A percentile compares a stretch with the other conserved stretches of the same genome.
phyloP scores from a whole-genome alignment of 192 early-diverging fungal species.

The Physocladia obscura region DNA sequence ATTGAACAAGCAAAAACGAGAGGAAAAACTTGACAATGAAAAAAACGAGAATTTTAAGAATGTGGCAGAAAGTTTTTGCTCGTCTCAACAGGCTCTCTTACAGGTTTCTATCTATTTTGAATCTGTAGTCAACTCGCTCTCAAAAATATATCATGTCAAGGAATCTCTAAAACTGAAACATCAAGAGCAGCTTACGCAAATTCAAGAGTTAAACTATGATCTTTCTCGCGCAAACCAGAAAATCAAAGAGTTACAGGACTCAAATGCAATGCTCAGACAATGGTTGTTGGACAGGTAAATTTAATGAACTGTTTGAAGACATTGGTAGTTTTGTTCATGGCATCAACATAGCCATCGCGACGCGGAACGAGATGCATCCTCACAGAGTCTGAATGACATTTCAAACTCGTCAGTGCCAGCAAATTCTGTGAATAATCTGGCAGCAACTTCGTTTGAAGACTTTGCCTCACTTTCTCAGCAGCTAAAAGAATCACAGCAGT shows the following conservation, averaged over 20 bases:
- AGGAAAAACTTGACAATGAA: not conserved
- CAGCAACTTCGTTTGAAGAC: not conserved
- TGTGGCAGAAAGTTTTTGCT: too few species aligned
- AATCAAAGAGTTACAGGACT: not conserved
- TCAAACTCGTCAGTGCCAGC: not conserved
- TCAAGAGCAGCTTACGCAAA: not conserved
- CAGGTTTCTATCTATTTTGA: conserved; percentile 1
- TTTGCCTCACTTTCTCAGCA: not conserved
- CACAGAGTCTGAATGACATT: conserved; percentile 6
- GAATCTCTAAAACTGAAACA: not conserved
- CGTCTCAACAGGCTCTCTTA: too few species aligned
- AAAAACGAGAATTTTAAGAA: too few species aligned
- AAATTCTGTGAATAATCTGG: conserved; percentile 16
- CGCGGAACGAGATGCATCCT: not conserved
- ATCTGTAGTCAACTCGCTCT: not conserved
- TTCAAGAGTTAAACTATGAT: not conserved
- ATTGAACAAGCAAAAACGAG: not conserved
- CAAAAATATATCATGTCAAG: not conserved
- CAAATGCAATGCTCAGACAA: not conserved
- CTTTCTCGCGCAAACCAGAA: not conserved
- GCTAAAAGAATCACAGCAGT: not conserved
- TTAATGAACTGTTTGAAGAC: too few species aligned
- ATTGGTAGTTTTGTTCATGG: too few species aligned
- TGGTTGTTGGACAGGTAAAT: not conserved
- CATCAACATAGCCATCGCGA: too few species aligned